Evolutionary conservation across 2,329 filamentous ascomycete genomes (phyloP).

Genomic region (Aspergillus ustus): DNA sequence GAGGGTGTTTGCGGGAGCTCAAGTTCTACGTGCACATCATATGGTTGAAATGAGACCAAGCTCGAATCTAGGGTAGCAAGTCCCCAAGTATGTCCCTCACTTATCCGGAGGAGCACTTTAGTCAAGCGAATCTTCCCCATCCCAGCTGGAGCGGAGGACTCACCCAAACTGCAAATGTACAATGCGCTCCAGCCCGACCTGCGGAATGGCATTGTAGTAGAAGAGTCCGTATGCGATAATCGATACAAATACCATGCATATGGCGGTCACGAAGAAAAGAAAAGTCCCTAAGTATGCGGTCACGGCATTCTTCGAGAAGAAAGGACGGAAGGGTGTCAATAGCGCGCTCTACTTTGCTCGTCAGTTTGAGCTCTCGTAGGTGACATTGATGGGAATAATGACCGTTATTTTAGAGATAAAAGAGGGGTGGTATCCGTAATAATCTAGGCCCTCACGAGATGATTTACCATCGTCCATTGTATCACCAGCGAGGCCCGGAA

Average conservation of each 20-base stretch:
- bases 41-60: conserved; percentile 74
- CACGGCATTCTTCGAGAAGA: conserved; percentile 65
- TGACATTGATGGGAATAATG: conserved; percentile 3
- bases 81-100: conserved; percentile 58
- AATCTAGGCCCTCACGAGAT: conserved; percentile 15
- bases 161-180: conserved; percentile 71
- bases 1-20: conserved; percentile 75
- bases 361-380: conserved; percentile 23
- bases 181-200: conserved; percentile 64
- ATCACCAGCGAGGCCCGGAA: neutral
- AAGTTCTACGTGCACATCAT: conserved; percentile 79
- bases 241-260: conserved; percentile 62
- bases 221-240: conserved; percentile 67
- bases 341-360: conserved; percentile 53
- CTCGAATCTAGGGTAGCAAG: conserved; percentile 54
- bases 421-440: conserved; percentile 1
- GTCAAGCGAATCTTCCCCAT: neutral
- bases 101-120: conserved; percentile 23
- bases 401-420: conserved; percentile 24
- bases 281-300: conserved; percentile 66
- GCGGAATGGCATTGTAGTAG: conserved; percentile 71
- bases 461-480: conserved; percentile 24
- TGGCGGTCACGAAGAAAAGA: conserved; percentile 58
- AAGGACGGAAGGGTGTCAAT: conserved; percentile 58
- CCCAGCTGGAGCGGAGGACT: conserved; percentile 22